Conservation (phyloP, 352 stramenopile species). For the Plasmopara muralis region DNA sequence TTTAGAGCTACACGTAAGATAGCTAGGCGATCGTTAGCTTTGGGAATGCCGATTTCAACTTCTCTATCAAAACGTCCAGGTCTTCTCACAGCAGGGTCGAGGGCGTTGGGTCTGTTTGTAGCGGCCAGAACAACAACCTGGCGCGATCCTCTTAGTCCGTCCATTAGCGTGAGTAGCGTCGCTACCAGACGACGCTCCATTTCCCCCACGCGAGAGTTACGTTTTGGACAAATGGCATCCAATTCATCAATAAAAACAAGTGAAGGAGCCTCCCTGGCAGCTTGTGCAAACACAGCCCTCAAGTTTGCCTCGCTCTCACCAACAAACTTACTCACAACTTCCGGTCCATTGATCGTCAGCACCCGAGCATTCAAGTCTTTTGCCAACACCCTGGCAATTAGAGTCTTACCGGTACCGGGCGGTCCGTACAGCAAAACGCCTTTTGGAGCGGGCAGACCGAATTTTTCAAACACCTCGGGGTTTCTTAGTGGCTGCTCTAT, state of each 20-base stretch:
- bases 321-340: conserved; percentile 93
- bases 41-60: conserved; percentile 95
- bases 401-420: conserved; percentile 94
- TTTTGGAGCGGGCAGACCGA: conserved; percentile 93
- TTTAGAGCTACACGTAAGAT: conserved; percentile 90
- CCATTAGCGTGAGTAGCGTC: conserved; percentile 87
- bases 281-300: conserved; percentile 55
- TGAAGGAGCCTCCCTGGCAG: conserved; percentile 39
- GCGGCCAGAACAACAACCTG: conserved; percentile 72
- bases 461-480: conserved; percentile 89
- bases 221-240: conserved; percentile 85
- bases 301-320: conserved; percentile 88
- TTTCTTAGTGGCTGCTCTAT: conserved; percentile 94
- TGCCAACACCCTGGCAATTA: conserved; percentile 91
- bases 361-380: conserved; percentile 89
- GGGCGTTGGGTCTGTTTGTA: conserved; percentile 84
- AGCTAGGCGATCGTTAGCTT: conserved; percentile 87
- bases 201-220: conserved; percentile 69
- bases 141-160: conserved; percentile 59
- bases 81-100: conserved; percentile 90
- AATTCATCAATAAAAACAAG: conserved; percentile 88
- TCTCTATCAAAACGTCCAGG: conserved; percentile 96
- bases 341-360: conserved; percentile 95
- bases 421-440: conserved; percentile 94
- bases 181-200: conserved; percentile 83